Base-by-base conservation (phyloP, 257 asterid species). In the Primulina eburnea region DNA sequence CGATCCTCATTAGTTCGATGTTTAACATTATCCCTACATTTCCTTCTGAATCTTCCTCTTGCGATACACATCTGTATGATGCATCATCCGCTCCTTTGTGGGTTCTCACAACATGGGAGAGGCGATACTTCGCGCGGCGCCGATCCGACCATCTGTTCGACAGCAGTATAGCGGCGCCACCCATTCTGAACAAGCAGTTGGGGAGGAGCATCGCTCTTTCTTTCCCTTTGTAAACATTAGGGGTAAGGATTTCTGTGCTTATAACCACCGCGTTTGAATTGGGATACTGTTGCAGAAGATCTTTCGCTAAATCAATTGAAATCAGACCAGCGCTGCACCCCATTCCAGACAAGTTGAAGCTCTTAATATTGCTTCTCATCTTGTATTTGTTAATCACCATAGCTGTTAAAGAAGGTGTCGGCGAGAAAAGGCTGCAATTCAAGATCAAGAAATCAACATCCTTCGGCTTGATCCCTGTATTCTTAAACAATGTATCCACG, bases 121-220 rank as follows among this genome's bases (percentile, higher is more conserved):
- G 33, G 8, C 74, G 67, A 28, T 78, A 78, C 17, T 78, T 78
- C 7, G 82, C 72, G 3, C 71, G 17, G 6, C 16, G 2, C 1
- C 35, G 38, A 0, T 65, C 71, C 0, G 77, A 65, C 75, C 73
- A 62, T 28, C 40, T 12, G 68, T 78, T 78, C 0, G 82, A 74
- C 30, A 74, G 7, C 5, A 74, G 68, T 52, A 78, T n/a, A 32
- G 79, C 82, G 8, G 82, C 77, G 8, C 79, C 79, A 11, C 82
- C 79, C 79, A 78, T 69, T 53, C 82, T 60, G 52, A 78, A 73
- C 24, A 78, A 65, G 73, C 82, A 78, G 58, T 74, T 78, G 1
- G 79, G 69, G 14, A 74, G 73, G 10, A 78, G 64, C 82, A 73
- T 78, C 1, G 82, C 72, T 66, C 79, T 73, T 26, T 78, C 74